Conservation (phyloP, 495 filamentous ascomycete species). For the Thozetella sp. region DNA sequence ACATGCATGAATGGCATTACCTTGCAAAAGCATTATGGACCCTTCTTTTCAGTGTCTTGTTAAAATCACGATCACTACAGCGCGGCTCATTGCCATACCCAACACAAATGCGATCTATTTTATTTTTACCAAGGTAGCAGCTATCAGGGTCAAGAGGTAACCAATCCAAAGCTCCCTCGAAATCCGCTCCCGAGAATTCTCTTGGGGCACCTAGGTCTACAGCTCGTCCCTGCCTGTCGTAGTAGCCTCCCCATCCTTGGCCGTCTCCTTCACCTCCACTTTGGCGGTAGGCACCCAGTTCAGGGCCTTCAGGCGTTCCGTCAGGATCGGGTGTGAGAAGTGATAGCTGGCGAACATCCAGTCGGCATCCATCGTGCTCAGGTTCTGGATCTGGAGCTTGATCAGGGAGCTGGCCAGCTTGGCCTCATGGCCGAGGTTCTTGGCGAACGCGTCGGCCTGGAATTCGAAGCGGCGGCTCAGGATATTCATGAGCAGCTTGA, state of each 20-base stretch:
- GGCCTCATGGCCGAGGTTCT: slow-evolving; percentile 78
- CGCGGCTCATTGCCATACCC: neutral
- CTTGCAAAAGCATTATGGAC: no score
- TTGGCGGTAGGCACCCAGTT: slow-evolving; percentile 65
- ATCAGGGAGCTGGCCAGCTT: slow-evolving; percentile 86
- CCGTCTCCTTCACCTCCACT: slow-evolving; percentile 39
- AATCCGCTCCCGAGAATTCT: neutral
- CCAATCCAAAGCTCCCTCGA: neutral
- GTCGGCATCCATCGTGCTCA: slow-evolving; percentile 98
- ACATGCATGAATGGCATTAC: no score
- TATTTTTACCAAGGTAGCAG: neutral
- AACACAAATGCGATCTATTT: neutral
- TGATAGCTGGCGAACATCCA: slow-evolving; percentile 98
- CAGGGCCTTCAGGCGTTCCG: slow-evolving; percentile 87
- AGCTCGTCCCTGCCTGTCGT: slow-evolving; percentile 37
- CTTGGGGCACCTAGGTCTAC: slow-evolving; percentile 9
- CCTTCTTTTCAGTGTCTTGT: no score
- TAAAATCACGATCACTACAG: no score
- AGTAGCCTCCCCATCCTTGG: slow-evolving; percentile 19
- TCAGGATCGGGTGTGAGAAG: slow-evolving; percentile 95
- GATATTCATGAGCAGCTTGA: slow-evolving; percentile 96
- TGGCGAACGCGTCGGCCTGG: slow-evolving; percentile 90
- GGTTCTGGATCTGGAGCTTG: slow-evolving; percentile 97
- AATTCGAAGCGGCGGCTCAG: slow-evolving; percentile 93
- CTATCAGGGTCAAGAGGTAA: no score